Base-by-base conservation (phyloP, 768 basidiomycete species). In the Mycena pura region DNA sequence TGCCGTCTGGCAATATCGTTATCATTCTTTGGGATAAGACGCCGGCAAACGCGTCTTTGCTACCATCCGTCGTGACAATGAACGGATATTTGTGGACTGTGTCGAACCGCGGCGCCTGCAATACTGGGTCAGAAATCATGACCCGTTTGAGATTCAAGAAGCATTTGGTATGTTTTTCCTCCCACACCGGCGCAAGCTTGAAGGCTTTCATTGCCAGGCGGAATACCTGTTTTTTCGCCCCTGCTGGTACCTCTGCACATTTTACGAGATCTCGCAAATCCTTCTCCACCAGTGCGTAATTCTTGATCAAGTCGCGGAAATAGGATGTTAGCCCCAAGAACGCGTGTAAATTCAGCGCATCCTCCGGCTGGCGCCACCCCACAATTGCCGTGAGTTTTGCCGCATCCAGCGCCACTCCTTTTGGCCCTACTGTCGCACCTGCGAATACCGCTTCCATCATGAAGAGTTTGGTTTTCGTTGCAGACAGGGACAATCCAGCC, bases 311-410 rank as follows among this genome's bases (percentile, higher is more conserved):
- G 17, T 68, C 50, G 0, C 76, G 64, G 63, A 78, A 81, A 57
- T 74, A 74, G 2, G 72, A 68, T 6, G 73, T 75, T 8, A 78
- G 63, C 0, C 79, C 76, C 6, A 78, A 34, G 62, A 82, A 81
- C 5, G 66, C 67, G 4, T 60, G 53, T 6, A 82, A 63, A 13
- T 77, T 63, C 0, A 62, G 63, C 2, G 70, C 67, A 28, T 74
- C 64, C 13, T 51, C n/a, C 1, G 79, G 79, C 46, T 29, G 47
- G n/a, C 51, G 40, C 74, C 76, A 78, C 49, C 76, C 55, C 1
- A 80, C 73, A 5, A 81, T 72, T 1, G 78, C 74, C 1, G 72
- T 73, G 5, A 81, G 63, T 58, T 82, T 82, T 3, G 69, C 43
- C 3, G 68, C 64, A 57, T 81, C 77, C 3, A 76, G 73, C n/a